A percentile compares a stretch with the other conserved stretches of the same genome.
phyloP scores from a whole-genome alignment of 2,329 filamentous ascomycete genomes.

The Fusarium pininemorale region DNA sequence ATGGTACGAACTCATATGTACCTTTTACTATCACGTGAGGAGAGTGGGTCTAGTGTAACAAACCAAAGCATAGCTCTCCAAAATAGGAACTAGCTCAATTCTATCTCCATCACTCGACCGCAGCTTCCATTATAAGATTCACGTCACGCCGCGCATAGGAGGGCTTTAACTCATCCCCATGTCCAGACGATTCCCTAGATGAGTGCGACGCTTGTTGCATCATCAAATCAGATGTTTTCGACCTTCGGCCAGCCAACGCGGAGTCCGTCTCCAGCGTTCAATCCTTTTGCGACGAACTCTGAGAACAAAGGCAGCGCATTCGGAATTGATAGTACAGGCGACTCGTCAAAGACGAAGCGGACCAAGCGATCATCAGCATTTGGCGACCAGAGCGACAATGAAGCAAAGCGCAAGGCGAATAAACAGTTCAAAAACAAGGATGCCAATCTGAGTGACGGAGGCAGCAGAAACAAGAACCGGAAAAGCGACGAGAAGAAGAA shows the following conservation, averaged over 20 bases:
- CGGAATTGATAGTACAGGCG: slow-evolving; percentile 45
- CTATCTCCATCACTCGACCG: slow-evolving; percentile 26
- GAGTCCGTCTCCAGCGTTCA: slow-evolving; percentile 47
- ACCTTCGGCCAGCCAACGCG: slow-evolving; percentile 49
- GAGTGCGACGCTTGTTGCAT: slow-evolving; percentile 54
- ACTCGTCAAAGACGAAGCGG: slow-evolving; percentile 41
- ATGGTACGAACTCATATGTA: not conserved
- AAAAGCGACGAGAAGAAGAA: slow-evolving; percentile 41
- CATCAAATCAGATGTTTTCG: slow-evolving; percentile 53
- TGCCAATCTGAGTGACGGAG: slow-evolving; percentile 39
- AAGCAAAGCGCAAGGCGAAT: slow-evolving; percentile 38
- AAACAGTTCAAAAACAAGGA: slow-evolving; percentile 44
- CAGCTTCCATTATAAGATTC: not conserved
- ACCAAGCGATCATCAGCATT: slow-evolving; percentile 39
- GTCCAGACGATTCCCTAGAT: slow-evolving; percentile 47
- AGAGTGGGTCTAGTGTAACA: slow-evolving; percentile 7
- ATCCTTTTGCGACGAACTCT: slow-evolving; percentile 48
- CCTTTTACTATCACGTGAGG: slow-evolving; percentile 34
- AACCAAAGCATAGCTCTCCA: slow-evolving; percentile 35
- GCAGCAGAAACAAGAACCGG: slow-evolving; percentile 35
- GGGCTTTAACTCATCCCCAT: slow-evolving; percentile 42
- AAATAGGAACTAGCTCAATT: slow-evolving; percentile 34
- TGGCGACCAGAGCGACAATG: slow-evolving; percentile 42
- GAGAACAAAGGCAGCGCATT: slow-evolving; percentile 42
- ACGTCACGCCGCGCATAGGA: slow-evolving; percentile 23